Base-by-base conservation (phyloP, 2,329 filamentous ascomycete genomes). In the Ceratocystis diversiconidia region DNA sequence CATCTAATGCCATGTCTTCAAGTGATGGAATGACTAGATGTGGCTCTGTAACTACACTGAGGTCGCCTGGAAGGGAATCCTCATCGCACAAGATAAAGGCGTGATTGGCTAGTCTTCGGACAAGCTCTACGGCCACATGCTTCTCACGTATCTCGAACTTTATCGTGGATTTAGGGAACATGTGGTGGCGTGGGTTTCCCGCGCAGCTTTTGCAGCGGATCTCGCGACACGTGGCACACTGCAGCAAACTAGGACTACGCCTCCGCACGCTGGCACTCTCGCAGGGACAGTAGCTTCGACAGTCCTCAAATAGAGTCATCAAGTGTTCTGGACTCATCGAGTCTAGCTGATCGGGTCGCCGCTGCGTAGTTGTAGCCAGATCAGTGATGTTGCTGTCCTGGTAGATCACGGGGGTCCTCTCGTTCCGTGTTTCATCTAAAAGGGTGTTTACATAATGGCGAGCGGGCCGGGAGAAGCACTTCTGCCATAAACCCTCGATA, bases 121-220 rank as follows among this genome's bases (percentile, higher is more conserved):
- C 17, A 68, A 36, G 50, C 17, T 46, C 55, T 10, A 65, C 46
- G 7, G 59, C 63, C n/a, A 28, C 36, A 5, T 48, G 55, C 32
- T 61, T 36, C 8, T 44, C 28, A 17, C 55, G 30, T 28, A 65
- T 28, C 32, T 59, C 25, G 10, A 59, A 59, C 28, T 59, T 32
- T 5, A 32, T 30, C 3, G 30, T 30, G 15, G 55, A 59, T 1
- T n/a, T n/a, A 2, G 63, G 32, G 4, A 15, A 22, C 61, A 73
- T 73, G 1, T 70, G 28, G 66, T 79, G 77, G 0, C 55, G 43
- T 0, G 77, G 77, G 41, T 78, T 78, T 1, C 76, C 75, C 7
- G 70, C 69, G 65, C 77, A 79, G 32, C 67, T 70, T 10, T 68
- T 67, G 69, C 77, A 79, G 15, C 75, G 73, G n/a, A 73, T 73